Conservation (phyloP, 148 eudicot species). For the Cornus kousa region DNA sequence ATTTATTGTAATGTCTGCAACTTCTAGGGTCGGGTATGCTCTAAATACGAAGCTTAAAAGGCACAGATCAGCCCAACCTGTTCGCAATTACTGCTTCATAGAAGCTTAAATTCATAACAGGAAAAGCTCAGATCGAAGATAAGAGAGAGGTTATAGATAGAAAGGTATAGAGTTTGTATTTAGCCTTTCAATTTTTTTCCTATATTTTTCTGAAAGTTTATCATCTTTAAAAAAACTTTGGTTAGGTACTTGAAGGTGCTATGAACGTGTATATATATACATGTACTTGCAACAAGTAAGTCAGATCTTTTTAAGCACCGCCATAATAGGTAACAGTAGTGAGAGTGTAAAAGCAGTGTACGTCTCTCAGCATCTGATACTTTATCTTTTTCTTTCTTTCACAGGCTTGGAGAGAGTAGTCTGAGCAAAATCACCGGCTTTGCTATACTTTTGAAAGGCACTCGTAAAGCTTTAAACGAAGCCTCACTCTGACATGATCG, state of each 20-base stretch:
- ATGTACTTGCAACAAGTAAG: background rate
- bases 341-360: conserved; percentile 5
- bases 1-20: background rate
- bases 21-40: background rate
- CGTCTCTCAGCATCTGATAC: conserved; percentile 21
- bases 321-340: background rate
- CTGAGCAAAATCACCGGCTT: conserved; percentile 38
- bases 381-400: background rate
- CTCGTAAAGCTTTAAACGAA: conserved; percentile 43
- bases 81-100: conserved; percentile 12
- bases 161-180: background rate
- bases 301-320: conserved; percentile 8
- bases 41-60: conserved; percentile 6
- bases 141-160: background rate
- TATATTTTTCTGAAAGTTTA: background rate
- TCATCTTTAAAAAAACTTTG: background rate
- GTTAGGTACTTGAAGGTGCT: background rate
- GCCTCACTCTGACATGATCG: conserved; percentile 22
- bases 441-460: conserved; percentile 35
- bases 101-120: conserved; percentile 14
- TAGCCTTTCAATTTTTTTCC: background rate
- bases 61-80: background rate
- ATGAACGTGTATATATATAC: background rate
- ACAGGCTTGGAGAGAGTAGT: conserved; percentile 14
- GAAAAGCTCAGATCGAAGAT: conserved; percentile 6